These are phyloP conservation scores for Porcisia hertigi DNA, from an alignment of 208 protist species.

Conservation along the genomic window DNA sequence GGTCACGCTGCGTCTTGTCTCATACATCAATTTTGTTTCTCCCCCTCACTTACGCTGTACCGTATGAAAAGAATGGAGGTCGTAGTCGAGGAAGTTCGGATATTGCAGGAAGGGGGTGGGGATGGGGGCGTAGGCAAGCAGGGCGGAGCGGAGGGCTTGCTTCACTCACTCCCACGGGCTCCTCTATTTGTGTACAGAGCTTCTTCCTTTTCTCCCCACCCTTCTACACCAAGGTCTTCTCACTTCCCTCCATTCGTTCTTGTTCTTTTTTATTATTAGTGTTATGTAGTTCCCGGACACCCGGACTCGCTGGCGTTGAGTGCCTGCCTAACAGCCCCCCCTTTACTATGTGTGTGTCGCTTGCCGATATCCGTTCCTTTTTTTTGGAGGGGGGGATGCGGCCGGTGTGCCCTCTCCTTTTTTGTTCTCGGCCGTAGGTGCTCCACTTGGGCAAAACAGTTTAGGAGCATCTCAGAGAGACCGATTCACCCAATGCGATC, in stretches of 20 bases:
- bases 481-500: no score
- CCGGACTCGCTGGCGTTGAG: background rate
- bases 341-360: background rate
- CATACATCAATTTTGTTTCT: background rate
- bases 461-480: no score
- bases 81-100: background rate
- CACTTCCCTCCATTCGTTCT: background rate
- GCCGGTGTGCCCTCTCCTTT: background rate
- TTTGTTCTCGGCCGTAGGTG: background rate
- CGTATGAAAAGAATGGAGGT: background rate
- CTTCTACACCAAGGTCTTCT: no score
- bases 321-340: background rate
- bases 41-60: conserved; percentile 1
- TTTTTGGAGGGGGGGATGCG: background rate
- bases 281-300: background rate
- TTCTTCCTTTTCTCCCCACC: background rate
- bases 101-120: no score
- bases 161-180: background rate
- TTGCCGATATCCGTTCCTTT: background rate
- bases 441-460: background rate
- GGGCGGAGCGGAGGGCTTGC: no score
- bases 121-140: no score
- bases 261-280: conserved; percentile 1
- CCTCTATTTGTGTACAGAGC: background rate
- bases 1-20: background rate